phyloP scores from a whole-genome alignment of 1,139 yeast species.

The Arxiozyma slooffiae region DNA sequence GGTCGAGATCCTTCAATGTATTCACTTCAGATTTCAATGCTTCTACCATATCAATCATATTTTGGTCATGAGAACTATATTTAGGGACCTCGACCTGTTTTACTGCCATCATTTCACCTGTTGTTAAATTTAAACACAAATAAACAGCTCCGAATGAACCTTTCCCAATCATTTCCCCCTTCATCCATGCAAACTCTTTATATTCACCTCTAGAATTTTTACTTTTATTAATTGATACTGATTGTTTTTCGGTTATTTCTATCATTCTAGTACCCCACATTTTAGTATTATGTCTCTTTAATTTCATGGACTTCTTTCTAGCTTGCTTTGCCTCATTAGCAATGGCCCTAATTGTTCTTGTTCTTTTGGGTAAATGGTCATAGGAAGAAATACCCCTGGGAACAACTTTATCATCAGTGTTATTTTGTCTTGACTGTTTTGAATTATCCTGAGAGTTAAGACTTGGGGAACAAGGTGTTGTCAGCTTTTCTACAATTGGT shows the following conservation, averaged over 20 bases:
- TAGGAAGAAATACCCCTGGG: background rate
- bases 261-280: constrained; percentile 95
- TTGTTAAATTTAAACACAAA: constrained; percentile 85
- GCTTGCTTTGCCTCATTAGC: constrained; percentile 82
- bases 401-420: constrained; percentile 1
- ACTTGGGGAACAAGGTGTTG: constrained; percentile 51
- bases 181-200: constrained; percentile 92
- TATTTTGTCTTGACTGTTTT: background rate
- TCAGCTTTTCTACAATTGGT: constrained; percentile 70
- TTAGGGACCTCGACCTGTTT: constrained; percentile 76
- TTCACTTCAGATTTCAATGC: constrained; percentile 88
- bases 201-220: constrained; percentile 53
- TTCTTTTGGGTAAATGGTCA: constrained; percentile 37
- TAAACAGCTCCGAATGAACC: constrained; percentile 97
- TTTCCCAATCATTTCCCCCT: constrained; percentile 92
- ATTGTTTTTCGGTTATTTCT: constrained; percentile 74
- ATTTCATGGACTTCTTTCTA: constrained; percentile 32
- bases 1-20: constrained; percentile 89
- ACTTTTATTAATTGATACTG: constrained; percentile 34
- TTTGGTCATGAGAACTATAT: constrained; percentile 38
- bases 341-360: constrained; percentile 84
- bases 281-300: constrained; percentile 76
- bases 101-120: constrained; percentile 98
- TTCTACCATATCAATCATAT: constrained; percentile 48
- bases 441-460: background rate